phyloP scores from a whole-genome alignment of 2,329 filamentous ascomycete species.

The Exophiala sp. region DNA sequence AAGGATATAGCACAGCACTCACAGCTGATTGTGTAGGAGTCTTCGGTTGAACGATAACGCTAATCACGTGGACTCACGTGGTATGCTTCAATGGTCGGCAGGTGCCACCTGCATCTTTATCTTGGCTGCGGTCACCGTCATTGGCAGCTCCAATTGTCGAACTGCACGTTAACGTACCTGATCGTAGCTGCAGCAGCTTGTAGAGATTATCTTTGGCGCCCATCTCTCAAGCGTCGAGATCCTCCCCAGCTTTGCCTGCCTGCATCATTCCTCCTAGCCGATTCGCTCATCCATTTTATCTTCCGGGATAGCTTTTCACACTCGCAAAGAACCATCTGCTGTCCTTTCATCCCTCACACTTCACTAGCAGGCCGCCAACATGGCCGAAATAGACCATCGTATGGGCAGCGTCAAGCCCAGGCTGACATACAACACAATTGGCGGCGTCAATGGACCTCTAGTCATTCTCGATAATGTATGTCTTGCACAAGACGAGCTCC shows the following conservation, averaged over 20 bases:
- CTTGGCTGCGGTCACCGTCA: not conserved
- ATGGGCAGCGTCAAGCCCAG: conserved; percentile 60
- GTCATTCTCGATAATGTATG: conserved; percentile 95
- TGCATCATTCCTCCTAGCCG: conserved; percentile 13
- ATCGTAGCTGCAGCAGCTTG: not conserved
- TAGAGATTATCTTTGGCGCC: not conserved
- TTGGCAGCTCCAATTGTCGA: not conserved
- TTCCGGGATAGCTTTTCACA: conserved; percentile 8
- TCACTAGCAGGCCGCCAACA: conserved; percentile 16
- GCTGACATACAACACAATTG: conserved; percentile 96
- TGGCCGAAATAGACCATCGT: conserved; percentile 41
- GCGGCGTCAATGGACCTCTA: conserved; percentile 94
- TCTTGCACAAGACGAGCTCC: conserved; percentile 25
- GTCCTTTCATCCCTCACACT: conserved; percentile 4
- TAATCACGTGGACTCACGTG: too few species aligned
- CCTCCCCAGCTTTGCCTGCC: conserved; percentile 11
- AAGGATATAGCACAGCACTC: too few species aligned
- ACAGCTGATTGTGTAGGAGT: too few species aligned
- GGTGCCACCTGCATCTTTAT: not conserved
- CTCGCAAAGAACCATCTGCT: conserved; percentile 15
- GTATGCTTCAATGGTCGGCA: too few species aligned
- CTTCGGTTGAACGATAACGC: too few species aligned
- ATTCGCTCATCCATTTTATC: conserved; percentile 13
- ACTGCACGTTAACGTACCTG: not conserved
- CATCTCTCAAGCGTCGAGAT: conserved; percentile 3